These are phyloP conservation scores for Ophiostoma himal-ulmi DNA, from an alignment of 2,329 filamentous ascomycete species.

Conservation along the genomic window DNA sequence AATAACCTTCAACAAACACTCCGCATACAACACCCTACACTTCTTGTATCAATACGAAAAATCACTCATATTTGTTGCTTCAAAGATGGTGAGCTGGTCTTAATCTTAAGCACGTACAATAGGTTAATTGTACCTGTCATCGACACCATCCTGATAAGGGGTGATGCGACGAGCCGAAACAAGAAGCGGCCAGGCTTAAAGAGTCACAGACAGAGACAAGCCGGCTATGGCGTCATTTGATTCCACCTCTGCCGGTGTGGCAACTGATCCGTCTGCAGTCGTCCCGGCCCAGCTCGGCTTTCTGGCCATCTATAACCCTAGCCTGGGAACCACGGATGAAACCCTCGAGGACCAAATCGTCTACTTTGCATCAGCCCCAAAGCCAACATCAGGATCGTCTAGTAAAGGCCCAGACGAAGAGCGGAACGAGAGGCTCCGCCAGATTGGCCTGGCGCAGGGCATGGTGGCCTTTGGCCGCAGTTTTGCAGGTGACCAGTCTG, in stretches of 20 bases:
- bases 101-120: background rate
- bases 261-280: constrained; percentile 32
- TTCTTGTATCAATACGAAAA: background rate
- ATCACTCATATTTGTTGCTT: background rate
- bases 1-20: background rate
- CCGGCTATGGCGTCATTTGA: constrained; percentile 8
- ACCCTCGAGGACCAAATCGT: constrained; percentile 77
- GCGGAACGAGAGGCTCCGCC: constrained; percentile 78
- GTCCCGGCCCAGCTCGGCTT: constrained; percentile 82
- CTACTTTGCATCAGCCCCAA: constrained; percentile 50
- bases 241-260: background rate
- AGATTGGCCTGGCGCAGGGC: constrained; percentile 92
- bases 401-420: constrained; percentile 48
- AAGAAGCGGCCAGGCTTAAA: background rate
- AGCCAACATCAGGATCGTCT: background rate
- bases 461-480: constrained; percentile 90
- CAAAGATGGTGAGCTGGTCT: constrained; percentile 2
- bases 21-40: background rate
- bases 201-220: background rate
- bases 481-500: constrained; percentile 69
- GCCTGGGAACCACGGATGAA: constrained; percentile 53
- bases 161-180: background rate
- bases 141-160: background rate
- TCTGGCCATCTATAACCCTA: constrained; percentile 89
- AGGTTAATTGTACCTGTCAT: background rate